phyloP scores from a whole-genome alignment of 345 rosid species.

The Populus pruinosa region DNA sequence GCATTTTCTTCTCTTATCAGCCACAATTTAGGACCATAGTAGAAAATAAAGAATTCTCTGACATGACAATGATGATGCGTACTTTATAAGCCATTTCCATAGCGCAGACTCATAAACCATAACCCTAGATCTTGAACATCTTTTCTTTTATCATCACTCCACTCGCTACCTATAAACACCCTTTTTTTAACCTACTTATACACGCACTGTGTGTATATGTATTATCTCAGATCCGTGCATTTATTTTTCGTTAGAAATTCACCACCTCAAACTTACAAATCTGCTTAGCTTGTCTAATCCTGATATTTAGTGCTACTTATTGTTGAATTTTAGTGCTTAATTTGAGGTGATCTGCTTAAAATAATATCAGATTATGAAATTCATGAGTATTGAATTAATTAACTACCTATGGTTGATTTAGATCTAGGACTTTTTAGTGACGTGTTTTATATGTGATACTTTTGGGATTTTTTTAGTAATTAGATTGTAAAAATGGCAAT shows the following conservation, averaged over 20 bases:
- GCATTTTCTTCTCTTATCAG: neutral
- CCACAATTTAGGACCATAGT: conserved; percentile 12
- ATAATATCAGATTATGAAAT: neutral
- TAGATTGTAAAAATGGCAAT: conserved; percentile 53
- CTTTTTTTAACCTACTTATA: neutral
- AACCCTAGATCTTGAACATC: conserved; percentile 9
- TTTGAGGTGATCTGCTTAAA: conserved; percentile 1
- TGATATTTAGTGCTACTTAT: neutral
- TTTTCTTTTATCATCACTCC: neutral
- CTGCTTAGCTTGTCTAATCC: neutral
- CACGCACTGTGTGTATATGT: neutral
- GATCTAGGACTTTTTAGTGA: conserved; percentile 11
- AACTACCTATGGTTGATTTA: neutral
- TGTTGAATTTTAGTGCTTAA: neutral
- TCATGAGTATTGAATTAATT: neutral
- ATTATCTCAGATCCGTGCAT: neutral
- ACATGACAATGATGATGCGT: neutral
- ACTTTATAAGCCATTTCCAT: conserved; percentile 4
- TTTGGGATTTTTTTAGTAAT: neutral
- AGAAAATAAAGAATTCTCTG: neutral
- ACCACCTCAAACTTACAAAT: neutral
- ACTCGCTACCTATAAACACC: neutral
- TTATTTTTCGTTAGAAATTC: neutral
- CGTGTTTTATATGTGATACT: conserved; percentile 8
- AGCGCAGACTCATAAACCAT: neutral